Evolutionary conservation across 306 rosid genomes (phyloP).

Genomic region (Gynostemma pentaphyllum): DNA sequence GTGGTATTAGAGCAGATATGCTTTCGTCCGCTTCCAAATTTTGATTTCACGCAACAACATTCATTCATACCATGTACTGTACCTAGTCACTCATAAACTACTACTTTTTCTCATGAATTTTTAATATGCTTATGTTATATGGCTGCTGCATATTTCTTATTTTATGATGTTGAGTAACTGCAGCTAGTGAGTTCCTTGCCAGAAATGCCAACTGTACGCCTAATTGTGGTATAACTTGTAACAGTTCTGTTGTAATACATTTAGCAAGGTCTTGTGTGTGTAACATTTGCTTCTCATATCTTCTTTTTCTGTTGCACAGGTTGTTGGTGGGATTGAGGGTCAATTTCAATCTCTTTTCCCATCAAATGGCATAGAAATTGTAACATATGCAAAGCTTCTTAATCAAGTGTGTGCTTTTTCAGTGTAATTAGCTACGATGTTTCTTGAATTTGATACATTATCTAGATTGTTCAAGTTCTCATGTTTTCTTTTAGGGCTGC

Average conservation of each 20-base stretch:
- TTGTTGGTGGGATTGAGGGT: slow-evolving; percentile 78
- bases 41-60: too few species aligned
- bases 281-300: not conserved
- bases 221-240: slow-evolving; percentile 62
- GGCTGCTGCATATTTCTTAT: not conserved
- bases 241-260: not conserved
- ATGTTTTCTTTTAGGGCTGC: slow-evolving; percentile 47
- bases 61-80: too few species aligned
- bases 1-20: too few species aligned
- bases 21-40: too few species aligned
- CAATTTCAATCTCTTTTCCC: slow-evolving; percentile 70
- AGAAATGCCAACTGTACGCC: slow-evolving; percentile 65
- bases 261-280: too few species aligned
- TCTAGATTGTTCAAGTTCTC: not conserved
- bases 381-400: slow-evolving; percentile 57
- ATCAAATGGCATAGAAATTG: slow-evolving; percentile 49
- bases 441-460: not conserved
- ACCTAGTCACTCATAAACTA: too few species aligned
- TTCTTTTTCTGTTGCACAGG: slow-evolving; percentile 30
- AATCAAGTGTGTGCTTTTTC: slow-evolving; percentile 48
- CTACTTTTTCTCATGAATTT: too few species aligned
- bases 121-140: not conserved
- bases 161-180: slow-evolving; percentile 23
- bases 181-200: slow-evolving; percentile 79
- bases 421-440: not conserved